These are phyloP conservation scores for Capronia americana DNA, from an alignment of 2,329 filamentous ascomycete species.

Conservation along the genomic window DNA sequence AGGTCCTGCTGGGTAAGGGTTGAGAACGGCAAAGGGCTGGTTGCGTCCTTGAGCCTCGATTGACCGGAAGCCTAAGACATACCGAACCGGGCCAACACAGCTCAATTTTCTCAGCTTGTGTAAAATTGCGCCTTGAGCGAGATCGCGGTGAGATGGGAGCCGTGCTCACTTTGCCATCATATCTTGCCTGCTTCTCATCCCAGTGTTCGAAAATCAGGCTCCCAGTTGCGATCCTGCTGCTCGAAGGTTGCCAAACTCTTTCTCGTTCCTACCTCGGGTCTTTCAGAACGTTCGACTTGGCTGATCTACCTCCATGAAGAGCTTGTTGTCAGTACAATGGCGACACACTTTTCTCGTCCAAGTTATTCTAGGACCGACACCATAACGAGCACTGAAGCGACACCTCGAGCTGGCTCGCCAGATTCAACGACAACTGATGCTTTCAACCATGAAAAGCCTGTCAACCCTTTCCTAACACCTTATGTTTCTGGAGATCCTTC, in stretches of 20 bases:
- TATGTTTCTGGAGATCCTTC: constrained; percentile 35
- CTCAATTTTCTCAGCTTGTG: constrained; percentile 1
- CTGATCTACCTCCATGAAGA: not conserved
- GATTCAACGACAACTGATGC: constrained; percentile 17
- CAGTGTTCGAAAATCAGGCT: not conserved
- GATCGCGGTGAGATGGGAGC: not conserved
- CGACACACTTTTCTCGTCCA: constrained; percentile 20
- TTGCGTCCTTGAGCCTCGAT: not conserved
- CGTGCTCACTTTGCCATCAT: not conserved
- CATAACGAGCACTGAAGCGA: constrained; percentile 16
- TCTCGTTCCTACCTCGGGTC: not conserved
- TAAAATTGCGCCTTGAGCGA: not conserved
- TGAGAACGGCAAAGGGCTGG: not conserved
- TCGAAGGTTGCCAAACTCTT: not conserved
- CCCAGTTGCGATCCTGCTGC: not conserved
- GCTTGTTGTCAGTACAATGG: constrained; percentile 6
- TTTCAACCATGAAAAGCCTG: constrained; percentile 20
- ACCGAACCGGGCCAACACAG: constrained; percentile 5
- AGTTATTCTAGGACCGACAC: constrained; percentile 22
- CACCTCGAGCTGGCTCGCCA: constrained; percentile 22
- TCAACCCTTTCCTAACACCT: constrained; percentile 37
- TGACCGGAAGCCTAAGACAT: constrained; percentile 7
- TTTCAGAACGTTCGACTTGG: not conserved
- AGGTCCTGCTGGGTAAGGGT: not conserved
- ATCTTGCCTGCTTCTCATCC: not conserved